phyloP scores from a whole-genome alignment of 2,329 filamentous ascomycete species.

The Magnaporthiopsis rhizophila region DNA sequence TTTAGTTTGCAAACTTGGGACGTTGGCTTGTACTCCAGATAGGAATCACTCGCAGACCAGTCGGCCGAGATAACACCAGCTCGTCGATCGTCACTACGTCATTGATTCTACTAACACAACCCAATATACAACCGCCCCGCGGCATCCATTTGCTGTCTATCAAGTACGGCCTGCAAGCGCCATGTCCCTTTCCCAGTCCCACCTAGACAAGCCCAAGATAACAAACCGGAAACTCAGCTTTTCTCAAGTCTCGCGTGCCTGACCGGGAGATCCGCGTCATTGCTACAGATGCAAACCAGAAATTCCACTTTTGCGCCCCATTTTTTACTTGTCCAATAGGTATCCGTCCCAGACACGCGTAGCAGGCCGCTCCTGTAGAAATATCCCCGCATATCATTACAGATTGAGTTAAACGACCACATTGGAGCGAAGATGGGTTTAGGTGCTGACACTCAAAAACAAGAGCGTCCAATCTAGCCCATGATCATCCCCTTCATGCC shows the following conservation, averaged over 20 bases:
- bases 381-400: constrained; percentile 4
- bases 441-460: not conserved
- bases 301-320: not conserved
- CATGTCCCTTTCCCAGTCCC: not conserved
- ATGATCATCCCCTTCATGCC: constrained; percentile 70
- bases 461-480: constrained; percentile 38
- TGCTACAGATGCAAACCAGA: not conserved
- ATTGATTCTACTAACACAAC: not conserved
- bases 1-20: not conserved
- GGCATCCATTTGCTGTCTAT: not conserved
- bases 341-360: not conserved
- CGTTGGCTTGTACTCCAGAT: no score
- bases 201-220: not conserved
- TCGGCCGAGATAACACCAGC: no score
- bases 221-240: not conserved
- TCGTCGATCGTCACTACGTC: not conserved
- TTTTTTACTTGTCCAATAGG: not conserved
- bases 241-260: not conserved
- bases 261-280: not conserved
- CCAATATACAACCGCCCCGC: not conserved
- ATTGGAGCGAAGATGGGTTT: not conserved
- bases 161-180: not conserved
- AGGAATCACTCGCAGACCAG: no score
- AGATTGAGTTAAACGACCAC: constrained; percentile 4
- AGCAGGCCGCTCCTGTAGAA: not conserved